Percentiles rank a stretch among this genome's conserved stretches.
Conservation (phyloP, 2,329 filamentous ascomycete genomes). For the Beauveria varroae region DNA sequence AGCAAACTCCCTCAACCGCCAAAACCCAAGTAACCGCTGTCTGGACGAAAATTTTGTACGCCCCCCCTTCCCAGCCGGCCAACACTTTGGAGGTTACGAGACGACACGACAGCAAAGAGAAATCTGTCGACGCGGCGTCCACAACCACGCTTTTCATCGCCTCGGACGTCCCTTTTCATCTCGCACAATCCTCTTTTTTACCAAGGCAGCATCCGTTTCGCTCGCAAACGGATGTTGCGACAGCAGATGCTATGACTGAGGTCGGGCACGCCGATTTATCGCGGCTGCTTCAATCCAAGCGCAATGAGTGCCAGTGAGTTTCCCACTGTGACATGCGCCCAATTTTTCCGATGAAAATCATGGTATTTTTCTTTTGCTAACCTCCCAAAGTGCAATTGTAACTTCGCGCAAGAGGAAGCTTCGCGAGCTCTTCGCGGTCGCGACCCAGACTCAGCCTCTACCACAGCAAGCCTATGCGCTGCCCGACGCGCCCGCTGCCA, state of each 20-base stretch:
- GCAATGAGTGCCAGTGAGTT: slow-evolving; percentile 53
- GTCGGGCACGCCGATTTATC: slow-evolving; percentile 58
- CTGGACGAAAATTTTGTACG: slow-evolving; percentile 23
- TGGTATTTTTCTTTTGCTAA: slow-evolving; percentile 39
- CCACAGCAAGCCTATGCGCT: slow-evolving; percentile 51
- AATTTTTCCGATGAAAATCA: slow-evolving; percentile 41
- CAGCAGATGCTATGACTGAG: slow-evolving; percentile 64
- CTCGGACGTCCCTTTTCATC: slow-evolving; percentile 21
- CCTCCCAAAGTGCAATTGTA: slow-evolving; percentile 56
- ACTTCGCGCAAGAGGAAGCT: slow-evolving; percentile 86
- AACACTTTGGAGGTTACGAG: slow-evolving; percentile 7
- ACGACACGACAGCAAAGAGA: slow-evolving; percentile 9
- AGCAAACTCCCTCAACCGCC: neutral
- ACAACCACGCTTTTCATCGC: slow-evolving; percentile 25
- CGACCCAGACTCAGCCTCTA: slow-evolving; percentile 59
- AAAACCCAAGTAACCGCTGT: neutral
- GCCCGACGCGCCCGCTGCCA: slow-evolving; percentile 47
- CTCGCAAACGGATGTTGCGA: slow-evolving; percentile 62
- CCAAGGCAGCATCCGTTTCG: slow-evolving; percentile 46
- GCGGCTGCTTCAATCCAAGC: slow-evolving; percentile 59
- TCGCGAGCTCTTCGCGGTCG: slow-evolving; percentile 74
- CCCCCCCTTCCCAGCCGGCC: slow-evolving; percentile 6
- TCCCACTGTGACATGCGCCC: slow-evolving; percentile 35
- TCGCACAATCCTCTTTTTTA: slow-evolving; percentile 19
- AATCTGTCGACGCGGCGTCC: slow-evolving; percentile 25